Conservation (phyloP, 306 rosid genomes). For the Vicia villosa region DNA sequence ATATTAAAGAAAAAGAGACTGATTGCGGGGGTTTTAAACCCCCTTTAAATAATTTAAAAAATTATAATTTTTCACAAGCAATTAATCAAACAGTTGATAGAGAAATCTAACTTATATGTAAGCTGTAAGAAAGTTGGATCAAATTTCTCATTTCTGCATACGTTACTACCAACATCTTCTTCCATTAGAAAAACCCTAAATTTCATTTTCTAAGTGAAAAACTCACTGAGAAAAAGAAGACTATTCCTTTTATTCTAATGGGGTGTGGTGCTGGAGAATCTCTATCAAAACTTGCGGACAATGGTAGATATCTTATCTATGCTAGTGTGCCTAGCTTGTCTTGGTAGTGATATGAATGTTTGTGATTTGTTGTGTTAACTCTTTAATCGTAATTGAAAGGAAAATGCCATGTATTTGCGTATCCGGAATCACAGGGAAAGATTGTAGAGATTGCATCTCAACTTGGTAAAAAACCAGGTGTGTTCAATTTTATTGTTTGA, state of each 20-base stretch:
- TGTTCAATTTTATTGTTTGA: conserved; percentile 23
- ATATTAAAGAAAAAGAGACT: too few species aligned
- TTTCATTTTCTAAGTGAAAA: neutral
- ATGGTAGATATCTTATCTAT: conserved; percentile 54
- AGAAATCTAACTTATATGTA: too few species aligned
- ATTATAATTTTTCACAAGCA: too few species aligned
- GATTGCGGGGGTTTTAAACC: too few species aligned
- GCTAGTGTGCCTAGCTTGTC: conserved; percentile 15
- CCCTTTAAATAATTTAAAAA: too few species aligned
- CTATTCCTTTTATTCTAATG: conserved; percentile 63
- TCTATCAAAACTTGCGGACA: conserved; percentile 47
- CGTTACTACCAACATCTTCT: too few species aligned
- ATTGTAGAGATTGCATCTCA: too few species aligned
- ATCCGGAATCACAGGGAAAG: conserved; percentile 52
- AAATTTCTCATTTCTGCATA: too few species aligned
- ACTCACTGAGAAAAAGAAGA: conserved; percentile 53
- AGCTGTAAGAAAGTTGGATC: too few species aligned
- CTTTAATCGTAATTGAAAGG: conserved; percentile 46
- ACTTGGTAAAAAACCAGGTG: conserved; percentile 73
- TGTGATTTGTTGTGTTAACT: conserved; percentile 33
- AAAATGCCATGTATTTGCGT: conserved; percentile 42
- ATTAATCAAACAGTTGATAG: too few species aligned
- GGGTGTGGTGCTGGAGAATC: conserved; percentile 82
- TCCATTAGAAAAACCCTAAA: too few species aligned
- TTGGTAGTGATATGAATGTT: conserved; percentile 22